Evolutionary conservation across 768 basidiomycete genomes (phyloP), one percentile per base, ranked within the genome.

Genomic region (Macrocybe gigantea): DNA sequence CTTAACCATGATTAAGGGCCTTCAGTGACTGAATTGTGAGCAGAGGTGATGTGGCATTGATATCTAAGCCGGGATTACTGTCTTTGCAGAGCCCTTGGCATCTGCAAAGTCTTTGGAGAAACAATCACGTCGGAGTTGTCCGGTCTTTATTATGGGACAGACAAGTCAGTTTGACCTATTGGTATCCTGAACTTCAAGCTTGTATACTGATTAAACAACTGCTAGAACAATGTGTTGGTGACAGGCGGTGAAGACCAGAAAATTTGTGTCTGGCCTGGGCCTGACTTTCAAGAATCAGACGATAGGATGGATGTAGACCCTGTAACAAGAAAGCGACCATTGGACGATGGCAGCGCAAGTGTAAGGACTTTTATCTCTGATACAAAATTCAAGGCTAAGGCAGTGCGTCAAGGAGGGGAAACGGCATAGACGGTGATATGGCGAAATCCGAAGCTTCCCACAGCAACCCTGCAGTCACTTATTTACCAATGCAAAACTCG

Each of bases 401-500:
- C 22, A 22, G 22, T 2, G 22, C 22, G 22, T 22, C 22, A 22
- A 22, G 22, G 22, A 22, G 4, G 22, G 22, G 22, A 22, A 22
- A 22, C 22, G 22, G 22, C 22, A 1, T 22, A 22, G 22, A 22
- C 22, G 22, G 22, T 22, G 22, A 22, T 22, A 22, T 22, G 22
- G 4, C 22, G 22, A 22, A 22, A 22, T 22, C 22, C 22, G 22
- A 22, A 22, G 22, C 22, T 4, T 4, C 22, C 4, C 22, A 22
- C 22, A 22, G n/a, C n/a, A n/a, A n/a, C n/a, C n/a, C n/a, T n/a
- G 44, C 7, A 41, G 9, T 22, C 3, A 11, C 9, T 53, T 40
- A 60, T 68, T 93, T 91, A 34, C 92, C 92, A 44, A 94, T 89
- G 59, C 93, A 95, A 63, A 95, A 95, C 44, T 88, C 85, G 33